Evolutionary conservation across 2,329 filamentous ascomycete genomes (phyloP), one percentile per base, ranked within the genome.

Genomic region (Diaporthe velutina): DNA sequence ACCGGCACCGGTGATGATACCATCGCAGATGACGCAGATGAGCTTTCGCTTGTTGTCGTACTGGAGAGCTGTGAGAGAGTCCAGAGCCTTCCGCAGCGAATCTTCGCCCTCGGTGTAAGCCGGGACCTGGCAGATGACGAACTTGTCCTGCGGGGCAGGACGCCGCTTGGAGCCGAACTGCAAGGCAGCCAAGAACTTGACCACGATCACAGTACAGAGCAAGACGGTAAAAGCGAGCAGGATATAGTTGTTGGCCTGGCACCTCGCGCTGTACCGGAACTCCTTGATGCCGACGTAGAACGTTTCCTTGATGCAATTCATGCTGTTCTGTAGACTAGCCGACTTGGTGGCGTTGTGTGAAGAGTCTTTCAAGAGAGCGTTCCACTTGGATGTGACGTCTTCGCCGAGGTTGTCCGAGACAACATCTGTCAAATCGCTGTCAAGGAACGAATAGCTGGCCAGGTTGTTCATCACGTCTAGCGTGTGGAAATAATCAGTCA

Each of bases 11-110:
- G 98, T 94, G 83, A 98, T 97, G 88, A 98, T 95, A 85, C 97
- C 97, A 80, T 99, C 97, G 81, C 97, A 99, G 79, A 99, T 95
- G 76, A 99, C 95, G 80, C 93, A 97, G 78, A 99, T 96, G 35
- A 99, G 91, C 86, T 99, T 99, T 77, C 97, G 90, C 88, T 99
- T 99, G 85, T 99, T 98, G 85, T 99, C 97, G 80, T 99, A 99
- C 79, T 98, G 93, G 22, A 99, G 89, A 17, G 96, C 95, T 22
- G 97, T 98, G 75, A 98, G 89, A 1, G 97, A 98, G 82, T 99
- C 97, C 3, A 99, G 89, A 70, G 95, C 96, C 82, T 98, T 97
- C 73, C 97, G 90, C 12, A 99, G 87, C 5, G 96, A 96, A 80
- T 99, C 97, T 87, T 99, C 97, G 79, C 95, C 97, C 87, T 99